Evolutionary conservation across 2,329 filamentous ascomycete genomes (phyloP).

Genomic region (Fusarium cicatricum): DNA sequence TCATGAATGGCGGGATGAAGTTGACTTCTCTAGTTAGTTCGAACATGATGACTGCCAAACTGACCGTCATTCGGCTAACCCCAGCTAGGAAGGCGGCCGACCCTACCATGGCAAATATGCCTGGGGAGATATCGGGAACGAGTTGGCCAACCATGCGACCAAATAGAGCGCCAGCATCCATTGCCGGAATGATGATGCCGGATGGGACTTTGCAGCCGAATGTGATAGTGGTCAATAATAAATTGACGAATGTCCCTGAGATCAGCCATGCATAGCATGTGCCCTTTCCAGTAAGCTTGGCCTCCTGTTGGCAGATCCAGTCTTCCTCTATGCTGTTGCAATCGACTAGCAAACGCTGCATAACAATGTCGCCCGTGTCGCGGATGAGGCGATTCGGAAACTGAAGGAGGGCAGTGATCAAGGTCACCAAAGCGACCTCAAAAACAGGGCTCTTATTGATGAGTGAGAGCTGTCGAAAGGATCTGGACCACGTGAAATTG

Average conservation of each 20-base stretch:
- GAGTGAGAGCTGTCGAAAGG: constrained; percentile 8
- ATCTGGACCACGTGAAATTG: constrained; percentile 23
- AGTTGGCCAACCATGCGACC: constrained; percentile 21
- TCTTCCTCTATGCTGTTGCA: constrained; percentile 11
- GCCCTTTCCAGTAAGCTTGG: constrained; percentile 4
- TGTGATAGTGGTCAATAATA: constrained; percentile 21
- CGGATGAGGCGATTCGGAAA: constrained; percentile 20
- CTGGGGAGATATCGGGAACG: constrained; percentile 17
- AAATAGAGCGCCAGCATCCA: constrained; percentile 24
- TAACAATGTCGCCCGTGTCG: constrained; percentile 28
- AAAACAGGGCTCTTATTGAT: constrained; percentile 23
- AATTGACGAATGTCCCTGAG: constrained; percentile 22
- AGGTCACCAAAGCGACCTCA: constrained; percentile 6
- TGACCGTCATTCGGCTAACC: constrained; percentile 30
- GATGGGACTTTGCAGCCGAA: constrained; percentile 33
- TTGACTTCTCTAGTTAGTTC: constrained; percentile 26
- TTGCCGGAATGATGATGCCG: constrained; percentile 22
- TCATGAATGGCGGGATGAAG: constrained; percentile 27
- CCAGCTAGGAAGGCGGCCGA: constrained; percentile 28
- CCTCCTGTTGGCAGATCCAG: constrained; percentile 29
- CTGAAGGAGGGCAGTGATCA: constrained; percentile 14
- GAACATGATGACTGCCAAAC: constrained; percentile 31
- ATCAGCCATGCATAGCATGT: constrained; percentile 22
- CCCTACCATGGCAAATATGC: constrained; percentile 29
- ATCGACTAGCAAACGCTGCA: constrained; percentile 22